Percentiles rank a stretch among this genome's conserved stretches.
Conservation (phyloP, 345 rosid species). For the Populus deltoides region DNA sequence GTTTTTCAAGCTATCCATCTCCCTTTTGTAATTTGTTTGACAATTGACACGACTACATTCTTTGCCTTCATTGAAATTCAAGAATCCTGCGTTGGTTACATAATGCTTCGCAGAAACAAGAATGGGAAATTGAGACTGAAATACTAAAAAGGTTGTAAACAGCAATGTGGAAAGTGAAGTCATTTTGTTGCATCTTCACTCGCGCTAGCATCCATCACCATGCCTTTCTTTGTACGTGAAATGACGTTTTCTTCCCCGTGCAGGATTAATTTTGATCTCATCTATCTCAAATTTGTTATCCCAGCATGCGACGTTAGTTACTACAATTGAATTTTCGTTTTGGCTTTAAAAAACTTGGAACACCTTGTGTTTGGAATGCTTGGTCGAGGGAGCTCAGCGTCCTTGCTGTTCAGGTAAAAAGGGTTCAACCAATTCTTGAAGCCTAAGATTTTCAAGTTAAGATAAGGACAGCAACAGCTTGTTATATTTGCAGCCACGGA, state of each 20-base stretch:
- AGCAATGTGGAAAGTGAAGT: neutral
- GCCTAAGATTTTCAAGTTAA: no score
- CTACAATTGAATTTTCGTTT: neutral
- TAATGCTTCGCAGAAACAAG: neutral
- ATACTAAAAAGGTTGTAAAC: neutral
- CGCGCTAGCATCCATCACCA: neutral
- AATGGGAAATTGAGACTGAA: neutral
- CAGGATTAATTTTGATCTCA: neutral
- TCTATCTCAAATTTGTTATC: no score
- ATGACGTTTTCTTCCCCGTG: neutral
- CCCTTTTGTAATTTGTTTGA: conserved; percentile 27
- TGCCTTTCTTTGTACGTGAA: no score
- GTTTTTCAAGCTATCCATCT: conserved; percentile 26
- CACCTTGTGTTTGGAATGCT: neutral
- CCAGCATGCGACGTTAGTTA: neutral
- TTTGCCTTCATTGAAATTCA: conserved; percentile 25
- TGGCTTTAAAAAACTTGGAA: neutral
- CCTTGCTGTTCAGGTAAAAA: neutral
- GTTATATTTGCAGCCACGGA: no score
- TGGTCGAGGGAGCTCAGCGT: neutral
- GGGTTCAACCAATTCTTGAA: neutral
- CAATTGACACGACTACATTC: conserved; percentile 15
- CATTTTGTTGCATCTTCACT: neutral
- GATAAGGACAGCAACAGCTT: neutral
- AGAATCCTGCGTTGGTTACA: conserved; percentile 1